These are phyloP conservation scores for Botryosphaeria dothidea DNA, from an alignment of 2,329 filamentous ascomycete genomes.

Conservation along the genomic window DNA sequence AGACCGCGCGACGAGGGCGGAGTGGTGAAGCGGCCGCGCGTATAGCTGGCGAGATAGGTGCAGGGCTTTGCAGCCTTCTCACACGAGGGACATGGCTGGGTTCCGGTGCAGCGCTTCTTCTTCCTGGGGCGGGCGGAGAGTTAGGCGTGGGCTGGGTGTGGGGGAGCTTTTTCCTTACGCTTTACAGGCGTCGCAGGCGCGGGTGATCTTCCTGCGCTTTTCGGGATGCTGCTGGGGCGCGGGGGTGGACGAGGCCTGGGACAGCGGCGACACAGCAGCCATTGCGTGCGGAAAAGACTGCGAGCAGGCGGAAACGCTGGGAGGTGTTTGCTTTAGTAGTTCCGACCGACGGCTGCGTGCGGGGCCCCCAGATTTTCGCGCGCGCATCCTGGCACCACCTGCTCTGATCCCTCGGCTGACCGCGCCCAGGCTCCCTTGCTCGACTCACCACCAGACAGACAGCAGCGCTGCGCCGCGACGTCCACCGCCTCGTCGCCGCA, in stretches of 20 bases:
- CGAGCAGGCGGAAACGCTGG: slow-evolving; percentile 1
- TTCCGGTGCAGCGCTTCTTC: slow-evolving; percentile 20
- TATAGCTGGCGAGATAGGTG: slow-evolving; percentile 18
- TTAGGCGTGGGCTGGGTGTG: neutral
- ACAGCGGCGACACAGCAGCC: slow-evolving; percentile 16
- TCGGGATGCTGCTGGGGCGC: slow-evolving; percentile 3
- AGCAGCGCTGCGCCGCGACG: neutral
- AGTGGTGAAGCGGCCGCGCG: slow-evolving; percentile 17
- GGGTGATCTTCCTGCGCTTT: slow-evolving; percentile 19
- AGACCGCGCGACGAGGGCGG: slow-evolving; percentile 19
- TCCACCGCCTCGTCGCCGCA: neutral
- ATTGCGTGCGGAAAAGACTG: slow-evolving; percentile 7
- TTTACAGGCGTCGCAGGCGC: slow-evolving; percentile 19
- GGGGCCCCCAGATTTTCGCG: neutral
- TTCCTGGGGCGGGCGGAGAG: neutral
- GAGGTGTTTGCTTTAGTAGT: slow-evolving; percentile 12
- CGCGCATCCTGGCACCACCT: neutral
- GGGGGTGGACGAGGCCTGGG: neutral
- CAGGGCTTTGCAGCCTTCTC: slow-evolving; percentile 18
- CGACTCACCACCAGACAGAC: neutral
- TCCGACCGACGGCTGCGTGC: neutral
- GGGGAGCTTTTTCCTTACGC: neutral
- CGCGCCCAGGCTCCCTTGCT: neutral
- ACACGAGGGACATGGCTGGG: slow-evolving; percentile 18
- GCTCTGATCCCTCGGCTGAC: neutral